These are phyloP conservation scores for Daldinia caldariorum DNA, from an alignment of 495 filamentous ascomycete species.

Conservation along the genomic window DNA sequence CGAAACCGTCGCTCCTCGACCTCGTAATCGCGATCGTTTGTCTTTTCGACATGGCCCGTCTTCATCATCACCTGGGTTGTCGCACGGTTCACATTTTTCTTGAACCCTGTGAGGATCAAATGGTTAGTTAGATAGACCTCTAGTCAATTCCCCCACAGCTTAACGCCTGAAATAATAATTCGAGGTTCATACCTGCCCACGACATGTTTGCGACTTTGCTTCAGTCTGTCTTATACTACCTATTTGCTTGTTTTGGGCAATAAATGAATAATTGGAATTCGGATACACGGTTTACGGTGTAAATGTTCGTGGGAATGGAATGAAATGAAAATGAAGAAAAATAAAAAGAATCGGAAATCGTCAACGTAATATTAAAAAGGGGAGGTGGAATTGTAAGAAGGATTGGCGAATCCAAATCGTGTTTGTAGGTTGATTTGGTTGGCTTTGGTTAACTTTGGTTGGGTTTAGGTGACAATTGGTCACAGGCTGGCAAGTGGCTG, in stretches of 20 bases:
- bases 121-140: conserved; percentile 20
- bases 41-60: conserved; percentile 97
- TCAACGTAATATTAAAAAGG: conserved; percentile 13
- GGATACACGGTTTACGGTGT: not conserved
- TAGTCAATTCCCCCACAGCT: conserved; percentile 6
- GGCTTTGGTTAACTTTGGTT: too few relatives aligned
- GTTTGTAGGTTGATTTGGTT: conserved; percentile 17
- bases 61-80: conserved; percentile 99
- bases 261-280: not conserved
- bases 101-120: conserved; percentile 73
- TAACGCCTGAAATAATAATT: conserved; percentile 13
- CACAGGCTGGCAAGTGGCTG: conserved; percentile 21
- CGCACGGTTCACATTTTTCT: conserved; percentile 98
- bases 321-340: not conserved
- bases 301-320: not conserved
- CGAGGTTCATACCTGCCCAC: conserved; percentile 63
- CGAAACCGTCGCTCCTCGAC: conserved; percentile 96
- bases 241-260: not conserved
- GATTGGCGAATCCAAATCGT: conserved; percentile 32
- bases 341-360: not conserved
- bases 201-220: conserved; percentile 61
- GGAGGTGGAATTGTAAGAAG: conserved; percentile 13
- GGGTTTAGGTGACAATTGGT: conserved; percentile 25
- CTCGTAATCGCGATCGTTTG: conserved; percentile 97
- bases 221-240: conserved; percentile 1